A percentile compares a stretch with the other conserved stretches of the same genome.
phyloP scores from a whole-genome alignment of 805 yeast species.

The Lachancea fermentati region DNA sequence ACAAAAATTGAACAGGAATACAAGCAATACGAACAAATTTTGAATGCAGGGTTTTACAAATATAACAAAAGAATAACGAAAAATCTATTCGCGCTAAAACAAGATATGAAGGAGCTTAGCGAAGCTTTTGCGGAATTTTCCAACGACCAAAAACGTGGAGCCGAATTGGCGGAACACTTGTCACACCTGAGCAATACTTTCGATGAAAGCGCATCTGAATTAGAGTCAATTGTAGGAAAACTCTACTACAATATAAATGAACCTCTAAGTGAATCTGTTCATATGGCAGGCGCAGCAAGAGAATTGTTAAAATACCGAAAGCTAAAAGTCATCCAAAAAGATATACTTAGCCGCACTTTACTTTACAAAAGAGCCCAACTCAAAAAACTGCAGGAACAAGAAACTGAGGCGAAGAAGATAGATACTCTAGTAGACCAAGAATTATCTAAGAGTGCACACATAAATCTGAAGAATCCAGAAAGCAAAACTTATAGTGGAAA shows the following conservation, averaged over 20 bases:
- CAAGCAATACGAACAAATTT: conserved; percentile 23
- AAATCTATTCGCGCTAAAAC: conserved; percentile 19
- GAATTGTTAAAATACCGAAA: conserved; percentile 29
- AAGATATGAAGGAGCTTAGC: conserved; percentile 24
- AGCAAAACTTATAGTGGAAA: conserved; percentile 24
- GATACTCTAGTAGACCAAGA: conserved; percentile 22
- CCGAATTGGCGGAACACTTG: conserved; percentile 24
- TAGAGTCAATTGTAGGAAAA: conserved; percentile 26
- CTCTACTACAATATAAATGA: conserved; percentile 31
- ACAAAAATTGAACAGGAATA: conserved; percentile 26
- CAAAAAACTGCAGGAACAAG: conserved; percentile 23
- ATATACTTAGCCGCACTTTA: conserved; percentile 22
- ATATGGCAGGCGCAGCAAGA: conserved; percentile 28
- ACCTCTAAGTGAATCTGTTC: conserved; percentile 29
- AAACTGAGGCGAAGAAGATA: conserved; percentile 20
- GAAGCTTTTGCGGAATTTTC: conserved; percentile 25
- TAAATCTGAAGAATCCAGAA: conserved; percentile 19
- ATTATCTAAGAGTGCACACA: conserved; percentile 16
- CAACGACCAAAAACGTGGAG: conserved; percentile 18
- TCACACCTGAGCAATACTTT: conserved; percentile 25
- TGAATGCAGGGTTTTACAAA: conserved; percentile 27
- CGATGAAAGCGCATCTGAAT: conserved; percentile 21
- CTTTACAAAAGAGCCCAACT: conserved; percentile 21
- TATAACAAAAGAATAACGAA: conserved; percentile 27
- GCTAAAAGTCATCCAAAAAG: conserved; percentile 27